Evolutionary conservation across 768 basidiomycete species (phyloP), one percentile per base, ranked within the genome.

Genomic region (Boletus sensibilis): DNA sequence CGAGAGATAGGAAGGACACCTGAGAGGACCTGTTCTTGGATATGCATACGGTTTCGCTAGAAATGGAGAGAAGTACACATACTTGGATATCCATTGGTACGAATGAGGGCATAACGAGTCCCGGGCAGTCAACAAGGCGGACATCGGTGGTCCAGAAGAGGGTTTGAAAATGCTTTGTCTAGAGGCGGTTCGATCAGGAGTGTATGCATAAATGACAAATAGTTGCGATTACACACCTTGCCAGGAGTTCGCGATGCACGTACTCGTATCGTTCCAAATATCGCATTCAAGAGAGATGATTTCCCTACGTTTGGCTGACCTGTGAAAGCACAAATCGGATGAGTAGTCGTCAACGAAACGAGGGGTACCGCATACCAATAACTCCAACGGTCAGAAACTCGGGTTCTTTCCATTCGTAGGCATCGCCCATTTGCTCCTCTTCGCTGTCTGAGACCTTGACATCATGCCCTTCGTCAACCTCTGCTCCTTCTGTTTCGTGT

Each of bases 271-370:
- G 76, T 73, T 29, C 91, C 94, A 66, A 98, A 92, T 20, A 98
- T 76, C 5, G 95, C 94, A 68, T 98, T 98, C 50, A 98, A 73
- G 5, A 97, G 75, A 0, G 91, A 93, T 1, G 92, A 94, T 71
- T 98, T 98, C 11, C 96, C 96, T 39, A 96, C 94, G 68, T 98
- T 98, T 14, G 95, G 95, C 67, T 96, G 93, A 35, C 94, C 92
- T 88, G 21, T 9, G 1, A 52, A 20, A 47, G 37, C 27, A 37
- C 37, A 51, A 33, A 29, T 35, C 25, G 11, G 14, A 13, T 29
- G 31, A 49, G 34, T 25, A 34, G 23, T 21, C 8, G 27, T 1
- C 72, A 20, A 23, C 16, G 56, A 31, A 20, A 44, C 2, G 10
- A 31, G 13, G 13, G 13, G 12, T 11, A 12, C 1, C 6, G 18